Conservation (phyloP, 2,329 filamentous ascomycete genomes). For the Seiridium unicorne region DNA sequence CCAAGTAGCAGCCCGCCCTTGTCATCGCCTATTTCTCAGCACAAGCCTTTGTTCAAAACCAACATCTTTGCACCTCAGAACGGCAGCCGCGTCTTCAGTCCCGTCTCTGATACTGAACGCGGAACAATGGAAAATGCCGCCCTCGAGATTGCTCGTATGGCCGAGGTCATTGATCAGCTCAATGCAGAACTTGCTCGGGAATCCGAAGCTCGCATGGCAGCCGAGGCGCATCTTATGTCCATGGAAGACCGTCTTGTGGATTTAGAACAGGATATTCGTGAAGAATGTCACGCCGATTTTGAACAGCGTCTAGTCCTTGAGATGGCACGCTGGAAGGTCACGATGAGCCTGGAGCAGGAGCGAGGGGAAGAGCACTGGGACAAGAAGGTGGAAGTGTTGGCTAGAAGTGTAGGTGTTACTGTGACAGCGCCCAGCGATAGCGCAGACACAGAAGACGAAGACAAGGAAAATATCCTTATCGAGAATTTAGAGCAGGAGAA, state of each 20-base stretch:
- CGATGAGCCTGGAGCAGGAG: constrained; percentile 76
- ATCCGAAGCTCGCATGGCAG: constrained; percentile 64
- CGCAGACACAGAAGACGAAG: constrained; percentile 44
- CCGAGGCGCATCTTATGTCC: constrained; percentile 70
- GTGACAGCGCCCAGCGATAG: constrained; percentile 36
- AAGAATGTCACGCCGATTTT: constrained; percentile 86
- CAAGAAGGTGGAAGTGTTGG: constrained; percentile 76
- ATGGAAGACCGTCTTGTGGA: constrained; percentile 65
- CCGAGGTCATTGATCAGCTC: constrained; percentile 74
- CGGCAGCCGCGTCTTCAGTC: constrained; percentile 33
- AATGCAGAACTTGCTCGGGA: constrained; percentile 69
- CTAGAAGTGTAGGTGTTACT: constrained; percentile 51
- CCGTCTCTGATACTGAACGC: constrained; percentile 47
- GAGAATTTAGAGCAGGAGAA: constrained; percentile 71
- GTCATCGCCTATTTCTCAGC: constrained; percentile 27
- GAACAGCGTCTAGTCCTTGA: constrained; percentile 75
- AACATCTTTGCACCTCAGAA: constrained; percentile 39
- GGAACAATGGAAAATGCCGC: constrained; percentile 81
- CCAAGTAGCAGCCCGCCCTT: constrained; percentile 22
- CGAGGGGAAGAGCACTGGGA: constrained; percentile 83
- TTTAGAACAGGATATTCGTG: constrained; percentile 80
- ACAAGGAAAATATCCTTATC: constrained; percentile 62
- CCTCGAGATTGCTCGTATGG: constrained; percentile 76
- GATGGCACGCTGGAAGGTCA: constrained; percentile 76
- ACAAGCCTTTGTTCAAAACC: constrained; percentile 40